phyloP scores from a whole-genome alignment of 495 filamentous ascomycete genomes.

The Penicillium dipodomyicola region DNA sequence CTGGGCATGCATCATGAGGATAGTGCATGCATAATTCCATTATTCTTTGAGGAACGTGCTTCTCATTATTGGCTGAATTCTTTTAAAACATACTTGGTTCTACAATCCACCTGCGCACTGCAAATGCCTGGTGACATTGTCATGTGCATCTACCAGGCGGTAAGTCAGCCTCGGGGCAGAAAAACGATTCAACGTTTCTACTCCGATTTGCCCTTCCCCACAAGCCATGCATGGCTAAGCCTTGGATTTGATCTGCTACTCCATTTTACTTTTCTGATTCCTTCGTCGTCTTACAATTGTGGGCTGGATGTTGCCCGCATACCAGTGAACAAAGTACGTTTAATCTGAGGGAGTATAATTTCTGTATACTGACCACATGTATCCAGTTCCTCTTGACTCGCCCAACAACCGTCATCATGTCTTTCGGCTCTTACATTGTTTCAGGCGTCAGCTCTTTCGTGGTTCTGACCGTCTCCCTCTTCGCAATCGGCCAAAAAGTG shows the following conservation, averaged over 20 bases:
- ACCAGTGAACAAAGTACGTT: constrained; percentile 1
- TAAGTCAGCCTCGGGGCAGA: constrained; percentile 13
- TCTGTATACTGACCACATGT: neutral
- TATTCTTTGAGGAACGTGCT: neutral
- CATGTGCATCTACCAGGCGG: constrained; percentile 8
- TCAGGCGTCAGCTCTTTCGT: constrained; percentile 56
- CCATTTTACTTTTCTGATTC: neutral
- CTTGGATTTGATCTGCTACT: constrained; percentile 5
- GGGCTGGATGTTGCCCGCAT: constrained; percentile 1
- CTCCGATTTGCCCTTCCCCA: constrained; percentile 10
- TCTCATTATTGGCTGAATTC: neutral
- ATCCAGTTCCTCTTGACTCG: constrained; percentile 2
- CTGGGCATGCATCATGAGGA: constrained; percentile 4
- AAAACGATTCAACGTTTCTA: constrained; percentile 11
- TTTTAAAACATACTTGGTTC: neutral
- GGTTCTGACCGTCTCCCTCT: constrained; percentile 55
- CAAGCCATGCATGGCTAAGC: constrained; percentile 12
- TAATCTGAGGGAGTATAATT: neutral
- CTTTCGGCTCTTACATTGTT: constrained; percentile 44
- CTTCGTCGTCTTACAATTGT: neutral
- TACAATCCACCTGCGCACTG: neutral
- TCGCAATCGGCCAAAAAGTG: constrained; percentile 54
- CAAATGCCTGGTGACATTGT: constrained; percentile 6
- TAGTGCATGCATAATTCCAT: constrained; percentile 10
- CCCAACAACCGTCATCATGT: constrained; percentile 34